These are phyloP conservation scores for Pichia sp. DNA, from an alignment of 1,139 yeast genomes.

Conservation along the genomic window DNA sequence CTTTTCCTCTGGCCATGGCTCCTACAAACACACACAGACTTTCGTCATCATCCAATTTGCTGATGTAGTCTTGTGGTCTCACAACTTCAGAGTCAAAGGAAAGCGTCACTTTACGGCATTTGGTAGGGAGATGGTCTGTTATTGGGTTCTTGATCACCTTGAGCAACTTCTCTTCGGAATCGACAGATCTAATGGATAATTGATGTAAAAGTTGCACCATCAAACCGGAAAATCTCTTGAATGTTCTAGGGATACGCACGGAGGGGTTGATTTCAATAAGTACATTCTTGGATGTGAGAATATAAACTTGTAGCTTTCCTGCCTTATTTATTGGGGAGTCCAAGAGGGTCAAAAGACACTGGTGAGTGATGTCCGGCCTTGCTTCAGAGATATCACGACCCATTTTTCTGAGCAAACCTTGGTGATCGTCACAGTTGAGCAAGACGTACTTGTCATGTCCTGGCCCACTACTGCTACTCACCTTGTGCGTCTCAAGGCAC, in stretches of 20 bases:
- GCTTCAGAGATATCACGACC: conserved; percentile 97
- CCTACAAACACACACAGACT: conserved; percentile 97
- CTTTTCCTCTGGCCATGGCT: conserved; percentile 98
- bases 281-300: conserved; percentile 92
- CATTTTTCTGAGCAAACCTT: conserved; percentile 90
- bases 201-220: conserved; percentile 96
- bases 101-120: conserved; percentile 88
- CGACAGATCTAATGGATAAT: conserved; percentile 87
- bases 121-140: conserved; percentile 92
- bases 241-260: conserved; percentile 96
- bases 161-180: conserved; percentile 87
- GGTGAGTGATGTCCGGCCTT: conserved; percentile 96
- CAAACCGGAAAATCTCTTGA: conserved; percentile 93
- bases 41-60: conserved; percentile 77
- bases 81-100: conserved; percentile 91
- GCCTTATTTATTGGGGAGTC: conserved; percentile 98
- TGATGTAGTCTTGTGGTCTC: conserved; percentile 84
- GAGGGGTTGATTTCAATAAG: conserved; percentile 93
- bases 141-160: conserved; percentile 96
- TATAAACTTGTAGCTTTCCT: conserved; percentile 92
- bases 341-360: conserved; percentile 83
- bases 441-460: conserved; percentile 92
- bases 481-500: conserved; percentile 89
- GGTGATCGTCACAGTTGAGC: conserved; percentile 96
- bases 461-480: conserved; percentile 65